A percentile compares a stretch with the other conserved stretches of the same genome.
Evolutionary conservation across 768 basidiomycete species (phyloP).

Genomic region (Auriscalpium microsporum): DNA sequence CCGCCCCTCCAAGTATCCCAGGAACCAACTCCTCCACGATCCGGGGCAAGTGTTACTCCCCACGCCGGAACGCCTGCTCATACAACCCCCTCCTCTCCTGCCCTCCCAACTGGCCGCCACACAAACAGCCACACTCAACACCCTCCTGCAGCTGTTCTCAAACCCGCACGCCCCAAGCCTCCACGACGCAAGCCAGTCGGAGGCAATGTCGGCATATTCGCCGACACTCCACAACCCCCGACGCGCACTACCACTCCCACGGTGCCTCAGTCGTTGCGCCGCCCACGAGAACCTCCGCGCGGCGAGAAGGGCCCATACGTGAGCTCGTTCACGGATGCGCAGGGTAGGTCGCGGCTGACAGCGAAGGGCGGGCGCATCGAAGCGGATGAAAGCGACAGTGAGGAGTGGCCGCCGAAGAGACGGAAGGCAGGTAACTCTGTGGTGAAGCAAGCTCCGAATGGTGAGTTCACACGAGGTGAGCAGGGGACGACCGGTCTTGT

Average conservation of each 20-base stretch:
- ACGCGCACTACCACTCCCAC: neutral
- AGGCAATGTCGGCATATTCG: slow-evolving; percentile 6
- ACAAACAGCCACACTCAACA: neutral
- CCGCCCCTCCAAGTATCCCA: neutral
- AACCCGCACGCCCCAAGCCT: neutral
- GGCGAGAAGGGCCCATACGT: slow-evolving; percentile 18
- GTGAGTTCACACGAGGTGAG: no score
- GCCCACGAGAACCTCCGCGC: slow-evolving; percentile 14
- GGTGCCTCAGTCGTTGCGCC: neutral
- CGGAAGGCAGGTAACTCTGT: no score
- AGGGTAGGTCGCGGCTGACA: slow-evolving; percentile 3
- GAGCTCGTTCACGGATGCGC: slow-evolving; percentile 16
- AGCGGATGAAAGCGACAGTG: no score
- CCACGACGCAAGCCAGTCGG: neutral
- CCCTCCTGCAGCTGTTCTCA: neutral
- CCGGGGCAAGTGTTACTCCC: slow-evolving; percentile 3
- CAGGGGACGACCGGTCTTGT: no score
- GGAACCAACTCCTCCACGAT: slow-evolving; percentile 11
- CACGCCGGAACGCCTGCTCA: neutral
- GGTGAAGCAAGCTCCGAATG: no score
- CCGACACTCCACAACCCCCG: neutral
- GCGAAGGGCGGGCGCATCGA: neutral
- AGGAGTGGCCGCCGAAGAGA: no score
- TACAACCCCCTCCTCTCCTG: neutral
- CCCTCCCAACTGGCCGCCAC: neutral